Evolutionary conservation across 2,329 filamentous ascomycete species (phyloP).

Genomic region (Mollisia scopiformis): DNA sequence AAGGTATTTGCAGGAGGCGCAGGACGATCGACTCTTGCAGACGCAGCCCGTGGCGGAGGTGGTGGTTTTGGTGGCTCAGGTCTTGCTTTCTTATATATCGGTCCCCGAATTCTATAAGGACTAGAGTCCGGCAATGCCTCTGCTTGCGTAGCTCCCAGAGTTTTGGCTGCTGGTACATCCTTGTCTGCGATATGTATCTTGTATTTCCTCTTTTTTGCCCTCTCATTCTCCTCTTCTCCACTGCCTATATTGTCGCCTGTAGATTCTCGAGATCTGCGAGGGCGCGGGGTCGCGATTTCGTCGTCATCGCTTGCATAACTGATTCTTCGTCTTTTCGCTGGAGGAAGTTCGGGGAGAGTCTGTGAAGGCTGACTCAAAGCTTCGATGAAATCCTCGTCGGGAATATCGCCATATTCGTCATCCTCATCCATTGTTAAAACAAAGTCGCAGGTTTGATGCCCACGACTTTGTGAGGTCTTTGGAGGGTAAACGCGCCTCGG

Average conservation of each 20-base stretch:
- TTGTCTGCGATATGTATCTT: slow-evolving; percentile 32
- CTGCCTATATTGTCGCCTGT: slow-evolving; percentile 14
- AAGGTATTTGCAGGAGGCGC: background rate
- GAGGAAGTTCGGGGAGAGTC: slow-evolving; percentile 34
- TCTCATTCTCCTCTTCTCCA: slow-evolving; percentile 21
- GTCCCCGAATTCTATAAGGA: slow-evolving; percentile 52
- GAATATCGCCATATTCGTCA: slow-evolving; percentile 68
- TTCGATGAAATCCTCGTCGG: slow-evolving; percentile 67
- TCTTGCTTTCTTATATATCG: slow-evolving; percentile 51
- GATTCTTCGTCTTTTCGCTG: slow-evolving; percentile 40
- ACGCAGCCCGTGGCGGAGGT: slow-evolving; percentile 16
- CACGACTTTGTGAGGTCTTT: background rate
- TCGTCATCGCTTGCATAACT: slow-evolving; percentile 20
- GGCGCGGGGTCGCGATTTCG: slow-evolving; percentile 2
- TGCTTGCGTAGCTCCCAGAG: slow-evolving; percentile 37
- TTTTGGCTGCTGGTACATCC: slow-evolving; percentile 29
- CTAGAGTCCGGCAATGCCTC: slow-evolving; percentile 43
- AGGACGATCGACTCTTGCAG: slow-evolving; percentile 6
- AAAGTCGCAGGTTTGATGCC: background rate
- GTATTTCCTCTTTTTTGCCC: slow-evolving; percentile 34
- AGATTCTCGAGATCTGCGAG: slow-evolving; percentile 20
- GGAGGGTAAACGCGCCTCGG: background rate
- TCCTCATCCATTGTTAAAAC: slow-evolving; percentile 43
- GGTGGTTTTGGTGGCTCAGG: slow-evolving; percentile 29
- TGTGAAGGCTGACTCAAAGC: slow-evolving; percentile 49